Conservation (phyloP, 352 stramenopile species). For the Pythium biforme region DNA sequence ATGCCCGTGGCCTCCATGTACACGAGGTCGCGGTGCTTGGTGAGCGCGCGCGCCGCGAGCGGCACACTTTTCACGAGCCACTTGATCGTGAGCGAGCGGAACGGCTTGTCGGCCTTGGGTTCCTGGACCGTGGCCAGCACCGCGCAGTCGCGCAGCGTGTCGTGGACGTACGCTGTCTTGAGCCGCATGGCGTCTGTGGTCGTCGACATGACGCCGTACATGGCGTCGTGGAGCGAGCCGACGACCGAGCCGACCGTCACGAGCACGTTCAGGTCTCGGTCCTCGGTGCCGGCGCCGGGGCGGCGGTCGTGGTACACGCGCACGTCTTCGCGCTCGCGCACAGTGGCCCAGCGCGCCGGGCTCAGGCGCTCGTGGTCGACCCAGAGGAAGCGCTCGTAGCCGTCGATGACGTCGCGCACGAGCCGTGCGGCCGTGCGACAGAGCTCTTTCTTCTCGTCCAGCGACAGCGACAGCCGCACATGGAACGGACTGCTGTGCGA, state of each 20-base stretch:
- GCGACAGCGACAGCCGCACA: constrained; percentile 39
- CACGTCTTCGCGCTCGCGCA: constrained; percentile 47
- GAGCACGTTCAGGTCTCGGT: constrained; percentile 24
- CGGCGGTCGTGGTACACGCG: constrained; percentile 55
- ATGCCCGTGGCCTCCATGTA: constrained; percentile 62
- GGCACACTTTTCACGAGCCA: constrained; percentile 57
- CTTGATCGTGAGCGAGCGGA: constrained; percentile 59
- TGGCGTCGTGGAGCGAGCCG: constrained; percentile 54
- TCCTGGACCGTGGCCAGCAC: constrained; percentile 49
- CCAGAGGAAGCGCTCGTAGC: constrained; percentile 53
- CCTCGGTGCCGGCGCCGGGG: constrained; percentile 25
- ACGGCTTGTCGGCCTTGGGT: constrained; percentile 47
- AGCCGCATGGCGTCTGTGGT: constrained; percentile 51
- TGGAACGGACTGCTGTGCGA: constrained; percentile 50
- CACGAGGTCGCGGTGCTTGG: constrained; percentile 53
- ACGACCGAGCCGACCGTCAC: constrained; percentile 41
- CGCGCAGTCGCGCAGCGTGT: constrained; percentile 44
- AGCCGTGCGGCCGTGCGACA: constrained; percentile 45
- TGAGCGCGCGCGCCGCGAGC: constrained; percentile 38
- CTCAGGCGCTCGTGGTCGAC: constrained; percentile 38
- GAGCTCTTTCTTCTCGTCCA: constrained; percentile 55
- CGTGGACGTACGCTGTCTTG: constrained; percentile 53
- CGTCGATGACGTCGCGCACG: constrained; percentile 45
- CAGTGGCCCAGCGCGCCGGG: constrained; percentile 37
- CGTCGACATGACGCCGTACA: constrained; percentile 54